Evolutionary conservation across 345 rosid species (phyloP), one percentile per base, ranked within the genome.

Genomic region (Syzygium grande): DNA sequence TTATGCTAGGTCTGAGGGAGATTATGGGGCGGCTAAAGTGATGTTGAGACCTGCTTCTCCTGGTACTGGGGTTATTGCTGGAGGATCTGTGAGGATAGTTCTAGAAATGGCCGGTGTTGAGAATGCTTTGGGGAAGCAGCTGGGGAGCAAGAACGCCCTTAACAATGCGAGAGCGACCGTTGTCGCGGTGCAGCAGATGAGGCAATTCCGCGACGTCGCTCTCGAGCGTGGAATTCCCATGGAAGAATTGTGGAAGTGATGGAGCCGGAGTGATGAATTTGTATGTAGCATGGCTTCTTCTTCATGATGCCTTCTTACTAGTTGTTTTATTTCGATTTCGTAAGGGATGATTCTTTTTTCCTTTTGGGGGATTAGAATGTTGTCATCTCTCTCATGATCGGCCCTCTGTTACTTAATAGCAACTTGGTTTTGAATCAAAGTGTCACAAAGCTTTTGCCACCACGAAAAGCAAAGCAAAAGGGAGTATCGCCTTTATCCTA

Each of bases 31-130:
- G 77, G 99, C 98, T 0, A 93, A 89, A 91, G 99, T 97, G 94
- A 97, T 96, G 99, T 97, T 96, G 79, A 94, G 99, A 92, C 99
- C 99, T 25, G 96, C 99, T 78, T 92, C 96, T 52, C 98, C 98
- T 30, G 99, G 99, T 88, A 94, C 98, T 0, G 99, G 99, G 87
- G 98, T 97, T 89, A 94, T 94, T 90, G 99, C 99, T 2, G 99
- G 99, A 90, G 99, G 98, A 87, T 94, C 98, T 29, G 99, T 97
- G 80, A 93, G 97, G 89, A 94, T 95, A 17, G 99, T 96, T 88
- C 93, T 97, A 2, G 99, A 97, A 92, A 92, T 97, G 99, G 98
- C 98, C 1, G 99, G 99, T 56, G 98, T 95, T 49, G 96, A 95
- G 90, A 97, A 97, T 59, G 98, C 96, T 0, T 85, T 94, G 87